A percentile compares a stretch with the other conserved stretches of the same genome.
Conservation (phyloP, 345 rosid species). For the Acer negundo region DNA sequence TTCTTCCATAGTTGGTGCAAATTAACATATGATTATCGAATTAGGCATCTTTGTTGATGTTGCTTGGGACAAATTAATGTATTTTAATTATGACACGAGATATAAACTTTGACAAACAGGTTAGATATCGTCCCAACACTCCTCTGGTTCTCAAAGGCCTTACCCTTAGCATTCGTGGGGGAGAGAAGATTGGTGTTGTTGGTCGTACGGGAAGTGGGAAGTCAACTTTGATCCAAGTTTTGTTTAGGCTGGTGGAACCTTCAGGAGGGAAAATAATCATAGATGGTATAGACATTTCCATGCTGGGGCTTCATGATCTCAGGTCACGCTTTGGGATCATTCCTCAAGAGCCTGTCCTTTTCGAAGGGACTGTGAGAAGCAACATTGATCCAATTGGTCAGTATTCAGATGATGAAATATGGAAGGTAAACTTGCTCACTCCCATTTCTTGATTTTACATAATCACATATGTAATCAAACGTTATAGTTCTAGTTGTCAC, state of each 20-base stretch:
- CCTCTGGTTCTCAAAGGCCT: constrained; percentile 90
- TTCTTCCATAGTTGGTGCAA: background rate
- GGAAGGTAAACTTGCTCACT: constrained; percentile 59
- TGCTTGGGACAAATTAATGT: background rate
- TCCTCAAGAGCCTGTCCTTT: constrained; percentile 96
- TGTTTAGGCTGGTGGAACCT: constrained; percentile 92
- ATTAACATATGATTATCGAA: background rate
- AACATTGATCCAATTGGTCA: constrained; percentile 84
- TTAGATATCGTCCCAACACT: constrained; percentile 82
- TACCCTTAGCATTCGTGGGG: constrained; percentile 70
- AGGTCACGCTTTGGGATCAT: constrained; percentile 93
- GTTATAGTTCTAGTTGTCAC: background rate
- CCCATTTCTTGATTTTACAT: background rate
- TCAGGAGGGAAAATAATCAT: constrained; percentile 75
- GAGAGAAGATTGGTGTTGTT: constrained; percentile 88
- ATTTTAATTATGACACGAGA: background rate
- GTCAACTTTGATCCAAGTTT: constrained; percentile 85
- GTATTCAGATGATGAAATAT: constrained; percentile 81
- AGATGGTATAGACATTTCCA: constrained; percentile 77
- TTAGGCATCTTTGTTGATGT: background rate
- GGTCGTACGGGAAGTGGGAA: constrained; percentile 98
- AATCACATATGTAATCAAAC: background rate
- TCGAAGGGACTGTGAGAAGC: constrained; percentile 95
- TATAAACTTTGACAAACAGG: constrained; percentile 45
- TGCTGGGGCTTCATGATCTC: constrained; percentile 85